Evolutionary conservation across 257 asterid genomes (phyloP).

Genomic region (Solanum piurae): DNA sequence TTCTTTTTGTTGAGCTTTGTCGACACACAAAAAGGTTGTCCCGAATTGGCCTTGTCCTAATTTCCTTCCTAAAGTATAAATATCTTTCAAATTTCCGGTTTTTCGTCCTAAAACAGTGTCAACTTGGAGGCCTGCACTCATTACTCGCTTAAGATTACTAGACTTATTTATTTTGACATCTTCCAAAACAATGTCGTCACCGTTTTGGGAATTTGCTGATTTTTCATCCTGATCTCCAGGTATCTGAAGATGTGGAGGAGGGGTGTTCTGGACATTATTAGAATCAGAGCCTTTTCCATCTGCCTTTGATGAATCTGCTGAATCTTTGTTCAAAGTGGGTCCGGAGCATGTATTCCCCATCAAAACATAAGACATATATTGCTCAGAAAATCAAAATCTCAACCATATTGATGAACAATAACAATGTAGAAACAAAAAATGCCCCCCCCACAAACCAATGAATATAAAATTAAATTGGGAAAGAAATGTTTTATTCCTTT

Average conservation of each 20-base stretch:
- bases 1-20: slow-evolving; percentile 39
- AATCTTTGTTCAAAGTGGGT: slow-evolving; percentile 36
- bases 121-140: slow-evolving; percentile 62
- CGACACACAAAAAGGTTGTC: slow-evolving; percentile 57
- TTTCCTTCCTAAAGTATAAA: slow-evolving; percentile 48
- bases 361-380: slow-evolving; percentile 7
- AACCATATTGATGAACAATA: not conserved
- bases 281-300: slow-evolving; percentile 15
- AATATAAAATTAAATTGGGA: not conserved
- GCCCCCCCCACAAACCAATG: not conserved
- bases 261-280: slow-evolving; percentile 22
- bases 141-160: slow-evolving; percentile 30
- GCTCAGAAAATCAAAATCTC: slow-evolving; percentile 4
- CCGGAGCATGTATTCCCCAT: slow-evolving; percentile 71
- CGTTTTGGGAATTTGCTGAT: slow-evolving; percentile 5
- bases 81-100: slow-evolving; percentile 59
- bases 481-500: not conserved
- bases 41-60: slow-evolving; percentile 94
- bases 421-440: not conserved
- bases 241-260: slow-evolving; percentile 28
- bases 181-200: not conserved
- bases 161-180: slow-evolving; percentile 17
- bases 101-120: slow-evolving; percentile 58
- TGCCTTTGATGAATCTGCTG: slow-evolving; percentile 9
- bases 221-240: slow-evolving; percentile 4